phyloP scores from a whole-genome alignment of 2,329 filamentous ascomycete species.

The Aspergillus chevalieri region DNA sequence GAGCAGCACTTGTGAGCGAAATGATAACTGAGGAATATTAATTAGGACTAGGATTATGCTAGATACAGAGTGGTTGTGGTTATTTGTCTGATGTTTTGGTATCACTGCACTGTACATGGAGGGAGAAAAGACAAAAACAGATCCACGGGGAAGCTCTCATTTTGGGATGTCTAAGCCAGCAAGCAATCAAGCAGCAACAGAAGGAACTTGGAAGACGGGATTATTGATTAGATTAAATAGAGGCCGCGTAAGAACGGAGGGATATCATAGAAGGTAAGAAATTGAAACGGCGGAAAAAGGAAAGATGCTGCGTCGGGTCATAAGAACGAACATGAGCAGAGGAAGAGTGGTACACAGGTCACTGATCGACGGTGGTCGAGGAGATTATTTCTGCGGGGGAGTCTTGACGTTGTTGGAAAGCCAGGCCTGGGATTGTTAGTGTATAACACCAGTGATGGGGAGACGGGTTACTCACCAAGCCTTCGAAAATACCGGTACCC shows the following conservation, averaged over 20 bases:
- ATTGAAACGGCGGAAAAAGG: slow-evolving; percentile 16
- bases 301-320: slow-evolving; percentile 36
- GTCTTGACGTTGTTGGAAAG: slow-evolving; percentile 77
- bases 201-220: slow-evolving; percentile 15
- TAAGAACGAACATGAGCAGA: slow-evolving; percentile 35
- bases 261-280: slow-evolving; percentile 38
- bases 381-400: slow-evolving; percentile 34
- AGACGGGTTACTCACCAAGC: slow-evolving; percentile 50
- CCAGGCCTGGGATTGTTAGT: slow-evolving; percentile 51
- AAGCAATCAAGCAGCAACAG: slow-evolving; percentile 4
- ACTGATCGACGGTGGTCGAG: slow-evolving; percentile 5
- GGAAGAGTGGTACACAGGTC: slow-evolving; percentile 17
- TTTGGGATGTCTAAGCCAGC: background rate
- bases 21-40: too few species aligned
- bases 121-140: slow-evolving; percentile 7
- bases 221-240: slow-evolving; percentile 28
- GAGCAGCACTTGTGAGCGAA: background rate
- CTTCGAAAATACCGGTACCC: slow-evolving; percentile 74
- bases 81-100: slow-evolving; percentile 11
- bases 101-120: slow-evolving; percentile 6
- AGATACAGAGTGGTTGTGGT: slow-evolving; percentile 9
- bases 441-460: background rate
- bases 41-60: slow-evolving; percentile 4
- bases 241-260: slow-evolving; percentile 34
- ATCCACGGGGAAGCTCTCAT: slow-evolving; percentile 1